Base-by-base conservation (phyloP, 306 rosid genomes). In the Acacia melanoxylon region DNA sequence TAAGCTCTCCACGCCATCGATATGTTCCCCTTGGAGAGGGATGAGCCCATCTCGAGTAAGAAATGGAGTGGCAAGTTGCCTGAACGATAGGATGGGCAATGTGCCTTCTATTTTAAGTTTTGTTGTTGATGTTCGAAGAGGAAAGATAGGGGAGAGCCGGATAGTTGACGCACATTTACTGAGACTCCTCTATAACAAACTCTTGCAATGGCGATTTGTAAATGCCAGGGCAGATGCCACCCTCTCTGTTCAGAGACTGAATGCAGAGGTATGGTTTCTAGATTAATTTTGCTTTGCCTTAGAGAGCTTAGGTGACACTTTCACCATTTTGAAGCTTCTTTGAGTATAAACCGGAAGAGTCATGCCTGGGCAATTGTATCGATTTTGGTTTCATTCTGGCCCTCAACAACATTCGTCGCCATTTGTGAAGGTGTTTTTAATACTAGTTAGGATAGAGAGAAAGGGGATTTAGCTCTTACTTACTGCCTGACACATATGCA, bases 131-230 rank as follows among this genome's bases (percentile, higher is more conserved):
- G 78, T 86, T 22, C 83, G 92, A 40, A 89, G 90, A 78, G 96
- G 92, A 27, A 96, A 88, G 87, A 80, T 85, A 15, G 97, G 94
- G 86, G 98, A 88, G 86, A 86, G 76, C 52, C 83, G 90, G 68
- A 76, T 91, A 14, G 85, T 52, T 20, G 96, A 92, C 62, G 97
- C 94, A 10, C 95, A 92, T 88, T 81, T 74, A 35, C 78, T 93
- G 86, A 96, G 97, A 89, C 91, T 94, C 24, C 71, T 90, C 33
- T 87, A 93, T 86, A 93, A 96, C 81, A 87, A 98, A 85, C 87
- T 87, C 54, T 70, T 96, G 85, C 99, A 96, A 83, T 93, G 97
- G 97, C 92, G 97, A 59, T 92, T 93, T 29, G 90, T 86, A 22
- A 93, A 96, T 78, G 98, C 97, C 56, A 92, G 91, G 80, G 91